Conservation (phyloP, 768 basidiomycete genomes). For the Pleurotus giganteus region DNA sequence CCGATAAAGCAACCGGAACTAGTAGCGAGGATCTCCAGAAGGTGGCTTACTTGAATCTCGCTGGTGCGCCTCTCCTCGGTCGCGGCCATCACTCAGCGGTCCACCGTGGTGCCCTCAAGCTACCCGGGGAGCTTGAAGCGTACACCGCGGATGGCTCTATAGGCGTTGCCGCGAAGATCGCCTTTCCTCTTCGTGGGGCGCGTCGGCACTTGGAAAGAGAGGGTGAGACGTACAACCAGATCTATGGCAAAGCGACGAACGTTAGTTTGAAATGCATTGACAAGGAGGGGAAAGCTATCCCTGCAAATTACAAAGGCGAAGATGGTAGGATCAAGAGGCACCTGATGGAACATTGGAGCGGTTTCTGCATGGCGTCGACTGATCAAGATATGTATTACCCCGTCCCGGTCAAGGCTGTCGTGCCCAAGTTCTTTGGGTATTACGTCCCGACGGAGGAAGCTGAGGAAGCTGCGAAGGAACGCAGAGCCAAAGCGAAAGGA, state of each 20-base stretch:
- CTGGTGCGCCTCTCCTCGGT: background rate
- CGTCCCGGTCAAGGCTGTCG: conserved; percentile 46
- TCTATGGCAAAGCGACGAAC: background rate
- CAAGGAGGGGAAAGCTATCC: background rate
- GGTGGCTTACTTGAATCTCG: background rate
- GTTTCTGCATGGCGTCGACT: conserved; percentile 42
- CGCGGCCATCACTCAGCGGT: background rate
- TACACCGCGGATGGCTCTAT: background rate
- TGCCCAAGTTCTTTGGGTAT: conserved; percentile 67
- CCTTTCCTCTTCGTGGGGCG: background rate
- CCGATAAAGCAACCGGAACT: too few relatives aligned
- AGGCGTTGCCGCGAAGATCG: conserved; percentile 1
- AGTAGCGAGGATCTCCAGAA: background rate
- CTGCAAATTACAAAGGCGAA: background rate
- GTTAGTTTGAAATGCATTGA: background rate
- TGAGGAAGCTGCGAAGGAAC: background rate
- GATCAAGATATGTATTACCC: conserved; percentile 36
- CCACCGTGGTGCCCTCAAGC: background rate
- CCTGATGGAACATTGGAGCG: conserved; percentile 49
- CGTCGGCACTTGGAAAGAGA: background rate
- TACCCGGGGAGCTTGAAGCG: background rate
- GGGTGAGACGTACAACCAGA: background rate
- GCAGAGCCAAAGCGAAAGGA: background rate
- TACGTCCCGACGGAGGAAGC: conserved; percentile 31
- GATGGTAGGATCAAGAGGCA: conserved; percentile 19